phyloP scores from a whole-genome alignment of 2,329 filamentous ascomycete species.

The Harringtonia lauricola region DNA sequence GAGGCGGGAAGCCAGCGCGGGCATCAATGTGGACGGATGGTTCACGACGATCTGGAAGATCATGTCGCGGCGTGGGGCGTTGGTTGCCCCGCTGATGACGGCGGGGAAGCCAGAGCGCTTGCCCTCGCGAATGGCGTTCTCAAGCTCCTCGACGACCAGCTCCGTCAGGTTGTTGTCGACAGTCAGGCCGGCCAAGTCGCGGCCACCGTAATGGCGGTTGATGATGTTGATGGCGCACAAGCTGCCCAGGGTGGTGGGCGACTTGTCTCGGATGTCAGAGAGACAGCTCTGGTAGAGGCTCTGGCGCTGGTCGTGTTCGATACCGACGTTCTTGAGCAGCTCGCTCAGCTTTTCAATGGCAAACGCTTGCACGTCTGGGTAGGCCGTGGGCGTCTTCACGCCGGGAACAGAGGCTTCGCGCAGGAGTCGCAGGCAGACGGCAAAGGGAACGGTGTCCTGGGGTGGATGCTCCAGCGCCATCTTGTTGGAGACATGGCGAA shows the following conservation, averaged over 20 bases:
- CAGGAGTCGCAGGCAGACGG: constrained; percentile 54
- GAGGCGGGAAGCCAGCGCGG: constrained; percentile 49
- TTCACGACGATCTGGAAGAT: constrained; percentile 44
- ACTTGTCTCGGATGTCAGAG: constrained; percentile 52
- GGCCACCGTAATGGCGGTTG: constrained; percentile 30
- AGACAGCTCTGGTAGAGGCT: constrained; percentile 58
- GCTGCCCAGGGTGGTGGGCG: constrained; percentile 58
- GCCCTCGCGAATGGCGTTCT: constrained; percentile 36
- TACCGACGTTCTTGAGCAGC: constrained; percentile 44
- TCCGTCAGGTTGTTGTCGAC: constrained; percentile 49
- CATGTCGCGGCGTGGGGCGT: constrained; percentile 44
- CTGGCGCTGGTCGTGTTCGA: constrained; percentile 42
- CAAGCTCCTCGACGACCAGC: constrained; percentile 54
- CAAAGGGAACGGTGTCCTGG: constrained; percentile 32
- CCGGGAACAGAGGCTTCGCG: constrained; percentile 55
- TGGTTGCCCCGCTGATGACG: constrained; percentile 36
- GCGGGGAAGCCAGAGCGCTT: constrained; percentile 27
- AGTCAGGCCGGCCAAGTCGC: constrained; percentile 46
- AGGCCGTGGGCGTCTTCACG: constrained; percentile 41
- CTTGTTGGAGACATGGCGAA: constrained; percentile 37
- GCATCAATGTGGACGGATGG: constrained; percentile 47
- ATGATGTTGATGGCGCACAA: constrained; percentile 51
- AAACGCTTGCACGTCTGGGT: constrained; percentile 52
- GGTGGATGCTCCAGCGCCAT: not conserved
- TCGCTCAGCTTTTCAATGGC: constrained; percentile 49